Evolutionary conservation across 2,329 filamentous ascomycete species (phyloP).

Genomic region (Monilinia laxa): DNA sequence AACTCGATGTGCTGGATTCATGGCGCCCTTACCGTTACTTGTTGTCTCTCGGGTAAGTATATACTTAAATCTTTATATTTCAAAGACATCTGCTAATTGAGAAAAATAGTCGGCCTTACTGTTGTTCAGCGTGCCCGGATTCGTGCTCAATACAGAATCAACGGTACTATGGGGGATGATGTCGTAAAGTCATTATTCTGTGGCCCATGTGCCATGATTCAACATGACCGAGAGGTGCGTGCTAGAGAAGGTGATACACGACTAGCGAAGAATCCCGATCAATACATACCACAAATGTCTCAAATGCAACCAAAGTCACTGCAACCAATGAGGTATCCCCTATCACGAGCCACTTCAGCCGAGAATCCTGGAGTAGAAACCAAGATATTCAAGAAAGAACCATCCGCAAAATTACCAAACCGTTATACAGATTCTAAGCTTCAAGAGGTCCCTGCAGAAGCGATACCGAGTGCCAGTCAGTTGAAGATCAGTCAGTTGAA

Average conservation of each 20-base stretch:
- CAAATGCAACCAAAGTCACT: constrained; percentile 20
- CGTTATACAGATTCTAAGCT: constrained; percentile 12
- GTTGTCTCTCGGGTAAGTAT: constrained; percentile 10
- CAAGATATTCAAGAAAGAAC: constrained; percentile 9
- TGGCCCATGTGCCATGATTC: constrained; percentile 45
- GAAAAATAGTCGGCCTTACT: constrained; percentile 18
- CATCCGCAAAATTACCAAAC: constrained; percentile 10
- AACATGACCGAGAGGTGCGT: constrained; percentile 48
- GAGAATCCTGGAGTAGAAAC: constrained; percentile 9
- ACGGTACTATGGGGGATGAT: constrained; percentile 43
- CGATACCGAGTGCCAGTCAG: not conserved
- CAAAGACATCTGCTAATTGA: not conserved
- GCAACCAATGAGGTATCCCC: constrained; percentile 33
- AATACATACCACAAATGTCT: constrained; percentile 1
- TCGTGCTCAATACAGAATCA: constrained; percentile 46
- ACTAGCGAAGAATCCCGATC: constrained; percentile 16
- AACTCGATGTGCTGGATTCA: constrained; percentile 43
- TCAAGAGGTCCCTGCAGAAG: constrained; percentile 13
- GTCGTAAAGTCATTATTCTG: constrained; percentile 43
- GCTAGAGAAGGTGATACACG: constrained; percentile 43
- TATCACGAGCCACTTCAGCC: constrained; percentile 16
- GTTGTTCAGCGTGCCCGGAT: constrained; percentile 38
- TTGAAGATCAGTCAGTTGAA: not conserved
- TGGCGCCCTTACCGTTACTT: constrained; percentile 31
- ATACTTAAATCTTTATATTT: too few species aligned